Evolutionary conservation across 1,139 yeast genomes (phyloP), one percentile per base, ranked within the genome.

Genomic region (Candida sp.): DNA sequence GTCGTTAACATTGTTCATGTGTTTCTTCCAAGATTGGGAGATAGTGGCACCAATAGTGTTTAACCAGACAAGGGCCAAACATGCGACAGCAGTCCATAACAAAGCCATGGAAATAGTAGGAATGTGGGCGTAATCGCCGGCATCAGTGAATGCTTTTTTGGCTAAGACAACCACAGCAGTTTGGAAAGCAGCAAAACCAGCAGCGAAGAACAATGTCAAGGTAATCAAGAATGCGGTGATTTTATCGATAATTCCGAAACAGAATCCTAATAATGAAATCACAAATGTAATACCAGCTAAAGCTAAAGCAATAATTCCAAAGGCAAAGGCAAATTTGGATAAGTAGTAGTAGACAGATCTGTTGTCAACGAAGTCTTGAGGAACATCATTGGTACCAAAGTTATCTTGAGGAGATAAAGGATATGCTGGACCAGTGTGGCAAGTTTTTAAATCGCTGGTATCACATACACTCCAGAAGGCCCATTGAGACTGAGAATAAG

Each of bases 381-480:
- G 90, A 45, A 85, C 73, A 2, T 53, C 50, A 30, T 69, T 61
- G 45, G 84, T 77, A 42, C 70, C 72, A 53, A 83, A 85, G 66
- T 86, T 85, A 62, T 84, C 88, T 45, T 66, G 75, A 27, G 93
- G 93, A 5, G 90, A 82, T 50, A 86, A 66, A 46, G 91, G 87
- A 57, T 70, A 75, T 39, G 85, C 91, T 36, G 79, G 78, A 12
- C 75, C 77, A 41, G 60, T 57, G 30, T 57, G 51, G 57, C 79
- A 73, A 15, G 84, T 77, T 41, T 73, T 66, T 49, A 68, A 66
- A 55, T 66, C 57, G 22, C 56, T 46, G 40, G 67, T 66, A 44
- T 75, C 73, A 63, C 90, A 84, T 39, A 84, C 76, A 53, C 93
- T 93, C 95, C 95, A 86, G 70, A 81, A 86, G 2, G 91, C 82